A percentile compares a stretch with the other conserved stretches of the same genome.
These are phyloP conservation scores for Coemansia sp. DNA, from an alignment of 192 early-diverging fungal species.

Conservation along the genomic window DNA sequence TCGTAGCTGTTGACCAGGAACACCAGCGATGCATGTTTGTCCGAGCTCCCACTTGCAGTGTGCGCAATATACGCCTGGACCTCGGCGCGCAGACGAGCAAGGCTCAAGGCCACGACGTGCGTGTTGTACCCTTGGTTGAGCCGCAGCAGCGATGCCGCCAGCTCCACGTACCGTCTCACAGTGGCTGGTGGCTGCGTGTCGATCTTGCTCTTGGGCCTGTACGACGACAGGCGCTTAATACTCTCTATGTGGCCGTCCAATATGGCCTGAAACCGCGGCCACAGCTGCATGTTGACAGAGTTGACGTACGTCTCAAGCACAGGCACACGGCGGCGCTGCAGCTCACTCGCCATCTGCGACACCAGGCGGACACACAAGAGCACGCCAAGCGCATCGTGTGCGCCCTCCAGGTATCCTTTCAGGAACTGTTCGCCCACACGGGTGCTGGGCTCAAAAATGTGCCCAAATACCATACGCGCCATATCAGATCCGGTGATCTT, in stretches of 20 bases:
- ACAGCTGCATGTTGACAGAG: conserved; percentile 88
- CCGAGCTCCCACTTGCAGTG: conserved; percentile 71
- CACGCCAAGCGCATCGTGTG: conserved; percentile 87
- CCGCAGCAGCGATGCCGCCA: conserved; percentile 83
- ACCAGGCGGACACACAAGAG: conserved; percentile 89
- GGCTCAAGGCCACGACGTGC: conserved; percentile 72
- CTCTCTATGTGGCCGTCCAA: conserved; percentile 93
- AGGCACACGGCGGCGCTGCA: conserved; percentile 78
- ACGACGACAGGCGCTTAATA: conserved; percentile 66
- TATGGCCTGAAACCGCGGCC: conserved; percentile 83
- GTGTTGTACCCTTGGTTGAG: conserved; percentile 89
- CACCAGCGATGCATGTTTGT: conserved; percentile 67
- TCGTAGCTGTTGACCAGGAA: conserved; percentile 97
- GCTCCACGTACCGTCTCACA: conserved; percentile 87
- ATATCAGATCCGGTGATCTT: conserved; percentile 62
- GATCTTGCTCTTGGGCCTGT: conserved; percentile 59
- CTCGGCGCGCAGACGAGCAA: conserved; percentile 72
- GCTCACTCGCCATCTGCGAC: conserved; percentile 73
- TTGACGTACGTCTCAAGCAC: conserved; percentile 85
- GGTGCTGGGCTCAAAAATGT: conserved; percentile 78
- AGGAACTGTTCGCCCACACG: conserved; percentile 55
- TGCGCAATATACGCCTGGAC: conserved; percentile 73
- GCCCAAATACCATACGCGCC: conserved; percentile 71
- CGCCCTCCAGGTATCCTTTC: conserved; percentile 71
- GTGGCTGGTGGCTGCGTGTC: conserved; percentile 52